Percentiles rank a stretch among this genome's conserved stretches.
Evolutionary conservation across 495 filamentous ascomycete species (phyloP).

Genomic region (Penicillium egyptiacum): DNA sequence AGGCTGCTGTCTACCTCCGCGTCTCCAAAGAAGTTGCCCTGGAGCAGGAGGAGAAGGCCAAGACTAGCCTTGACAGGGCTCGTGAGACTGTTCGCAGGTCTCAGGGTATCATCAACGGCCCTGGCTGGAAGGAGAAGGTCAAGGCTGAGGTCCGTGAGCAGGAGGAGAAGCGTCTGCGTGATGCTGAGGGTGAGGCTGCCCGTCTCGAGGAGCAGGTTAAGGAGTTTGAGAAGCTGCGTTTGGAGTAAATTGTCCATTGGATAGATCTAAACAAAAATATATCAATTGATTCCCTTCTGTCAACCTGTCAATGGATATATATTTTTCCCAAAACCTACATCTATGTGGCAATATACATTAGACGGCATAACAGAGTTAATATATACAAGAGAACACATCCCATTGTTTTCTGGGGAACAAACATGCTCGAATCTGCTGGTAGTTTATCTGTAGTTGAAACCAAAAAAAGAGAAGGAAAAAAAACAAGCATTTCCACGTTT

Average conservation of each 20-base stretch:
- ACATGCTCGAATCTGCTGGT: not conserved
- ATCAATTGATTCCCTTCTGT: conserved; percentile 17
- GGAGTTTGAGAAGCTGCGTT: conserved; percentile 49
- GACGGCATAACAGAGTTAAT: too few species aligned
- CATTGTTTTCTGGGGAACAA: not conserved
- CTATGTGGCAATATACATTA: too few species aligned
- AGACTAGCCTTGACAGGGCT: conserved; percentile 48
- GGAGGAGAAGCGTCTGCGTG: conserved; percentile 57
- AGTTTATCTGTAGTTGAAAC: too few species aligned
- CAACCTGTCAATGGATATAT: too few species aligned
- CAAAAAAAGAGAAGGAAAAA: not conserved
- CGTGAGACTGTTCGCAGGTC: conserved; percentile 37
- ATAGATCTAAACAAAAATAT: conserved; percentile 17
- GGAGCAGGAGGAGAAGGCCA: conserved; percentile 63
- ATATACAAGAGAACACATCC: not conserved
- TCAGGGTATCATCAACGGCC: conserved; percentile 34
- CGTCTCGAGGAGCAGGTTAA: conserved; percentile 55
- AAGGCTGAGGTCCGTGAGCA: conserved; percentile 57
- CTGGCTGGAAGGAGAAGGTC: conserved; percentile 48
- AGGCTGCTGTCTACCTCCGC: conserved; percentile 67
- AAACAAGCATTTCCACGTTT: not conserved
- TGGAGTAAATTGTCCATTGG: conserved; percentile 36
- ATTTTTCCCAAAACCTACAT: not conserved
- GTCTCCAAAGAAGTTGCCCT: conserved; percentile 69
- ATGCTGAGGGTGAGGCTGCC: conserved; percentile 56